phyloP scores from a whole-genome alignment of 768 basidiomycete genomes.

The Termitomyces sp. region DNA sequence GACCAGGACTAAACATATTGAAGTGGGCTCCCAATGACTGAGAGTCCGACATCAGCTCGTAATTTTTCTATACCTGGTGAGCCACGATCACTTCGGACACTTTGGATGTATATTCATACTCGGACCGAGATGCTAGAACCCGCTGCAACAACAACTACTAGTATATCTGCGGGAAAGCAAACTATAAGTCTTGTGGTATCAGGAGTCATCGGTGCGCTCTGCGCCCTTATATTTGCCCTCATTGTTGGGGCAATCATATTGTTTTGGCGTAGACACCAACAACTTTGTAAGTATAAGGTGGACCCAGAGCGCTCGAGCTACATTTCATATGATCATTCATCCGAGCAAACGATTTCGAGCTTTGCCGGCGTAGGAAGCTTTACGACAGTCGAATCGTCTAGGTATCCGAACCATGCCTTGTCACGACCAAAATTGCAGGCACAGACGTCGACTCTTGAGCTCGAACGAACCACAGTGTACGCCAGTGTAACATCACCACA shows the following conservation, averaged over 20 bases:
- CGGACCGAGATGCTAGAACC: background rate
- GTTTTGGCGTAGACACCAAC: slow-evolving; percentile 4
- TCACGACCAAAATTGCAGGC: background rate
- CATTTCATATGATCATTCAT: slow-evolving; percentile 1
- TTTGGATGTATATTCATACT: background rate
- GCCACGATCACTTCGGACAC: background rate
- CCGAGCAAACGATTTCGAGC: slow-evolving; percentile 4
- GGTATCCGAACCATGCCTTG: background rate
- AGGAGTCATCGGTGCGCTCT: slow-evolving; percentile 13
- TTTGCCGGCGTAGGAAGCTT: slow-evolving; percentile 4
- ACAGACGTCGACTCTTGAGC: background rate
- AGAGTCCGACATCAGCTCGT: background rate
- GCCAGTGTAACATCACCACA: background rate
- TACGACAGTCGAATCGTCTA: background rate
- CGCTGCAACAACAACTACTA: background rate
- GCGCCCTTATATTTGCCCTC: slow-evolving; percentile 3
- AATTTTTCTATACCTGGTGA: background rate
- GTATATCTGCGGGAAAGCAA: background rate
- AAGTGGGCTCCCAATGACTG: background rate
- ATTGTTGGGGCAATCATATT: background rate
- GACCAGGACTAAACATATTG: background rate
- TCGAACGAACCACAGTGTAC: background rate
- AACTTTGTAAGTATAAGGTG: background rate
- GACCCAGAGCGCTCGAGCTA: slow-evolving; percentile 4
- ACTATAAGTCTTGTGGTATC: slow-evolving; percentile 5